Evolutionary conservation across 2,329 filamentous ascomycete genomes (phyloP).

Genomic region (Neobulgaria alba): DNA sequence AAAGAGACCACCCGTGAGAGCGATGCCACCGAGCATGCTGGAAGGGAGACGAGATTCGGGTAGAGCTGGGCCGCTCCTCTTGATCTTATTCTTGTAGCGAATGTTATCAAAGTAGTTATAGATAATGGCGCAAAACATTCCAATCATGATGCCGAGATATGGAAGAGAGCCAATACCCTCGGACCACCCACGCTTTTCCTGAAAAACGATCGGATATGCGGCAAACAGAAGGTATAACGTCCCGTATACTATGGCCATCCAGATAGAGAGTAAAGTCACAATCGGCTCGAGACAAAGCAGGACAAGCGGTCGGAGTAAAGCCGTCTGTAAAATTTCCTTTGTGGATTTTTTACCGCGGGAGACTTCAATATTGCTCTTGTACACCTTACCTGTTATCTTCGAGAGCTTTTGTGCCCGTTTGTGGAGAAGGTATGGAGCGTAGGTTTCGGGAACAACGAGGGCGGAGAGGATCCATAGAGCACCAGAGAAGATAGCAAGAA

Average conservation of each 20-base stretch:
- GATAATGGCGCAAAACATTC: conserved; percentile 50
- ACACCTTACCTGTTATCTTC: conserved; percentile 40
- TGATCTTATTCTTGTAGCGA: conserved; percentile 34
- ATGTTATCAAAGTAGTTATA: conserved; percentile 49
- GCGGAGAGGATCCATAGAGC: conserved; percentile 47
- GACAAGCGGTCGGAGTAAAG: conserved; percentile 54
- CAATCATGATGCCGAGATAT: conserved; percentile 62
- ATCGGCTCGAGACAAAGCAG: conserved; percentile 25
- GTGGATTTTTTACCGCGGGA: background rate
- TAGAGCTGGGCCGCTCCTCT: conserved; percentile 12
- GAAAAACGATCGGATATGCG: conserved; percentile 59
- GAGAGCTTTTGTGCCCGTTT: conserved; percentile 42
- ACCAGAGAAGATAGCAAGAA: conserved; percentile 55
- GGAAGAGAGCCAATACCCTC: conserved; percentile 51
- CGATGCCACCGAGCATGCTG: conserved; percentile 51
- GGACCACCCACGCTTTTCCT: conserved; percentile 49
- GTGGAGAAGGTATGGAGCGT: conserved; percentile 47
- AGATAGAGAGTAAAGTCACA: conserved; percentile 54
- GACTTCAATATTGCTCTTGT: conserved; percentile 16
- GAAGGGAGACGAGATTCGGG: conserved; percentile 58
- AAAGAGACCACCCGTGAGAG: conserved; percentile 57
- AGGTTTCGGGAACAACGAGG: conserved; percentile 50
- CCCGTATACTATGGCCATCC: conserved; percentile 53
- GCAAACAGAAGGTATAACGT: conserved; percentile 50
- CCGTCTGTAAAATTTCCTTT: conserved; percentile 43